These are phyloP conservation scores for Ulota crispa DNA, from an alignment of 225 moss, liverwort and hornwort genomes.

Conservation along the genomic window DNA sequence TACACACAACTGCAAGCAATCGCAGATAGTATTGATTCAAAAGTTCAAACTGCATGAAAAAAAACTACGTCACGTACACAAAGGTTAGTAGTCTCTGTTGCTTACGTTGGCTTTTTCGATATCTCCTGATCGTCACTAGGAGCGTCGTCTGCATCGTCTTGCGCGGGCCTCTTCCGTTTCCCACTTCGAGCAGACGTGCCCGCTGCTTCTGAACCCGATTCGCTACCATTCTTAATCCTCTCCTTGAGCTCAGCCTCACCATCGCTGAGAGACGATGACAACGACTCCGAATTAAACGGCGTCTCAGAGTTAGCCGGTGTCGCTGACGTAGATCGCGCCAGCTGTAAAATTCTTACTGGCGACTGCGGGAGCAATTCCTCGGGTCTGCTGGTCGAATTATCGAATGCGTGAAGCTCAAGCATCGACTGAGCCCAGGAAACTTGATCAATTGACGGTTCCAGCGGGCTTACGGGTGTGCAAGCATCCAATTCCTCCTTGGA, in stretches of 20 bases:
- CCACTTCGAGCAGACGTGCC: constrained; percentile 35
- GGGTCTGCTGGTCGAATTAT: neutral
- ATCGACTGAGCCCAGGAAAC: constrained; percentile 27
- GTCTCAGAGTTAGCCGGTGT: constrained; percentile 22
- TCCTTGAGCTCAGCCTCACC: constrained; percentile 26
- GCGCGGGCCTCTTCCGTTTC: constrained; percentile 36
- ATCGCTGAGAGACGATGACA: constrained; percentile 51
- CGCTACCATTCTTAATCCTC: neutral
- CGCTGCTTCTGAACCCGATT: constrained; percentile 14
- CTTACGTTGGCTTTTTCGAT: constrained; percentile 41
- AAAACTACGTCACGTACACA: neutral
- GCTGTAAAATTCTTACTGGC: neutral
- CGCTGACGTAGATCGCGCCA: neutral
- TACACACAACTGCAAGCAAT: neutral
- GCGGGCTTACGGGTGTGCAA: constrained; percentile 5
- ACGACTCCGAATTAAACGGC: constrained; percentile 32
- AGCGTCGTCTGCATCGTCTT: constrained; percentile 19
- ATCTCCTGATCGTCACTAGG: constrained; percentile 34
- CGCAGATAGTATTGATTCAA: neutral
- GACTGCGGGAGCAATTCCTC: neutral
- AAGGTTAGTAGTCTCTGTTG: neutral
- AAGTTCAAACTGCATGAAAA: neutral
- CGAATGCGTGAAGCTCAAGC: constrained; percentile 4
- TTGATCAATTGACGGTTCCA: constrained; percentile 5
- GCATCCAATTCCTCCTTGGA: constrained; percentile 27